phyloP scores from a whole-genome alignment of 148 eudicot species.

The Spergularia bocconei region DNA sequence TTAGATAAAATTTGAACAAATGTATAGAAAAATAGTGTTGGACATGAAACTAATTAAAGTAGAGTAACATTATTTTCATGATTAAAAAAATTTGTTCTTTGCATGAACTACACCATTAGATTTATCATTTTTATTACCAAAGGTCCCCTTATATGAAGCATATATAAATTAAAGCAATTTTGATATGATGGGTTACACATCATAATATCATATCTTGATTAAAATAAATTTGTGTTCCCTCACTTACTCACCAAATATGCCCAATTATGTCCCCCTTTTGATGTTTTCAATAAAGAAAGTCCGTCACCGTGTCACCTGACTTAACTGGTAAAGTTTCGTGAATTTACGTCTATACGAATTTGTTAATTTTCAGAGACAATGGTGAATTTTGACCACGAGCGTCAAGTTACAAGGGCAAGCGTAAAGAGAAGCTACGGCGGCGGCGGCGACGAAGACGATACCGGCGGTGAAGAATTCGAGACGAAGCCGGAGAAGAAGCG shows the following conservation, averaged over 20 bases:
- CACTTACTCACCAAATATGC: slow-evolving; percentile 17
- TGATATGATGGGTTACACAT: background rate
- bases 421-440: background rate
- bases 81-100: slow-evolving; percentile 8
- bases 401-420: background rate
- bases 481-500: slow-evolving; percentile 46
- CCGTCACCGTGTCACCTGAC: background rate
- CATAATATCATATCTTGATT: background rate
- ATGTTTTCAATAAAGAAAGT: background rate
- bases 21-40: no score
- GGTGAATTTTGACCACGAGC: slow-evolving; percentile 26
- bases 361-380: slow-evolving; percentile 12
- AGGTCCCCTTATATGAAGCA: slow-evolving; percentile 25
- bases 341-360: no score
- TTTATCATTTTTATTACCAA: background rate
- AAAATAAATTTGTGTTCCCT: background rate
- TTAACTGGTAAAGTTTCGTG: background rate
- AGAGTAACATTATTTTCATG: slow-evolving; percentile 17
- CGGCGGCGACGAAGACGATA: background rate
- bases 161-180: background rate
- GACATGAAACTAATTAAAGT: no score
- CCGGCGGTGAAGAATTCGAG: background rate
- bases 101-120: background rate
- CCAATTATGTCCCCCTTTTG: slow-evolving; percentile 17
- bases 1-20: no score